Conservation (phyloP, 2,329 filamentous ascomycete species). For the Peltaster fructicola region DNA sequence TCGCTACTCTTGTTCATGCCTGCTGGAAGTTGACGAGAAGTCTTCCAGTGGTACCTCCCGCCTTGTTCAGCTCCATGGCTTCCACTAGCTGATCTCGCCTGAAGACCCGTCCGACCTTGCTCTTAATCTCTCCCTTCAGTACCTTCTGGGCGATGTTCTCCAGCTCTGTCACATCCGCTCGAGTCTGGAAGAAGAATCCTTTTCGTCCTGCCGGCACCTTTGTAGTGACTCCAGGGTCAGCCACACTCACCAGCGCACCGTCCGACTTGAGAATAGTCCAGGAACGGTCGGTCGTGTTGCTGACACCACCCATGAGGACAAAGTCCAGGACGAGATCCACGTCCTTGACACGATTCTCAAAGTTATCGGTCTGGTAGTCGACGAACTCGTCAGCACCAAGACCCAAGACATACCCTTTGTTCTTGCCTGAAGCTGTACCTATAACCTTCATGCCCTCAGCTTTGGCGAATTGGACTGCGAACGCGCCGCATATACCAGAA, state of each 20-base stretch:
- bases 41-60: conserved; percentile 4
- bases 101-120: conserved; percentile 3
- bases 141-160: conserved; percentile 3
- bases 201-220: conserved; percentile 2
- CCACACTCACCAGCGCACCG: conserved; percentile 3
- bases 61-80: conserved; percentile 4
- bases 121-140: conserved; percentile 2
- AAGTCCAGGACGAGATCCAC: conserved; percentile 5
- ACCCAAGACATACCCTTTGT: conserved; percentile 2
- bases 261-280: conserved; percentile 3
- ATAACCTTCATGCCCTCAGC: conserved; percentile 14
- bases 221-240: conserved; percentile 2
- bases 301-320: conserved; percentile 3
- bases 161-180: conserved; percentile 1
- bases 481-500: conserved; percentile 12
- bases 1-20: conserved; percentile 2
- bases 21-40: conserved; percentile 3
- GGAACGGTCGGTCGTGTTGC: conserved; percentile 4
- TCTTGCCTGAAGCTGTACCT: conserved; percentile 10
- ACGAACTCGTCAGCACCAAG: conserved; percentile 4
- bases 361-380: conserved; percentile 4
- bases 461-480: conserved; percentile 13
- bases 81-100: conserved; percentile 2
- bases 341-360: conserved; percentile 3
- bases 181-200: conserved; percentile 2